Percentiles rank a stretch among this genome's conserved stretches.
Evolutionary conservation across 2,329 filamentous ascomycete genomes (phyloP).

Genomic region (Fusarium redolens): DNA sequence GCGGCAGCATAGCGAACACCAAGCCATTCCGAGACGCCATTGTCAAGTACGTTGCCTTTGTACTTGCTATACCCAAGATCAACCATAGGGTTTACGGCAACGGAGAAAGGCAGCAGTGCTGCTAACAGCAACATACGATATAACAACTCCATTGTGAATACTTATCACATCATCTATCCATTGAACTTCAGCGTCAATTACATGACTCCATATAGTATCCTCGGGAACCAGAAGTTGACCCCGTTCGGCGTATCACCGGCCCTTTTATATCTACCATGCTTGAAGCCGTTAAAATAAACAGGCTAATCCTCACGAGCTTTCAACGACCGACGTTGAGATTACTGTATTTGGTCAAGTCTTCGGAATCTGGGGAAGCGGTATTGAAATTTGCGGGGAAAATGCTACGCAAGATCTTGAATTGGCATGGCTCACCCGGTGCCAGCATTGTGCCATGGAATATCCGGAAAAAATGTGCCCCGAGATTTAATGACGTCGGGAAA

Average conservation of each 20-base stretch:
- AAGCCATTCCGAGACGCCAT: conserved; percentile 76
- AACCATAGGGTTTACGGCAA: conserved; percentile 52
- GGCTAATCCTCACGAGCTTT: not conserved
- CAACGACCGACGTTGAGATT: not conserved
- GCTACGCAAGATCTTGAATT: not conserved
- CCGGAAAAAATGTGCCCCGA: not conserved
- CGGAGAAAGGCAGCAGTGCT: conserved; percentile 5
- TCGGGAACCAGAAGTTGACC: not conserved
- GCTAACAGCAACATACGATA: not conserved
- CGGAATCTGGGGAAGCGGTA: conserved; percentile 3
- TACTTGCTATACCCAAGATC: conserved; percentile 76
- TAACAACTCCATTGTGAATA: not conserved
- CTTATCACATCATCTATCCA: not conserved
- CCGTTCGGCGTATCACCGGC: not conserved
- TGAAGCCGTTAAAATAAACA: not conserved
- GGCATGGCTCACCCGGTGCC: not conserved
- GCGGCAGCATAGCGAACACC: conserved; percentile 80
- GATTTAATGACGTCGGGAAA: not conserved
- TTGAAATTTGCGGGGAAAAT: conserved; percentile 14
- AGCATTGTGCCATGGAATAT: too few species aligned
- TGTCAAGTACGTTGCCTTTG: conserved; percentile 62
- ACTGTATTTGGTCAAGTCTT: conserved; percentile 7
- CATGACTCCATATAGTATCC: not conserved
- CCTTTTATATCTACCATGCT: not conserved
- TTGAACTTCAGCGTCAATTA: too few species aligned